phyloP scores from a whole-genome alignment of 2,329 filamentous ascomycete species.

The Cordyceps javanica region DNA sequence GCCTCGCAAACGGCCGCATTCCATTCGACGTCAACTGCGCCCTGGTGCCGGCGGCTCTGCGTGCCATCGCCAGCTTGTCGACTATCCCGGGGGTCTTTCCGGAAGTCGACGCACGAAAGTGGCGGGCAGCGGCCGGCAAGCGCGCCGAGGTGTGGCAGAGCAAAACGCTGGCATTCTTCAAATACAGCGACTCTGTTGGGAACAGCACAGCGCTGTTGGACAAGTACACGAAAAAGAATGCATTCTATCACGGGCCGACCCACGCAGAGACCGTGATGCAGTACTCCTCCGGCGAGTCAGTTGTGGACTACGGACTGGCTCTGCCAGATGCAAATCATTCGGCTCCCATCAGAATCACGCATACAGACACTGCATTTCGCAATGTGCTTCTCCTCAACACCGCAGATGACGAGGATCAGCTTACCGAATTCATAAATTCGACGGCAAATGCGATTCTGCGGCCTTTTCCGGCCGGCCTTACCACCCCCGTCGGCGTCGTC shows the following conservation, averaged over 20 bases:
- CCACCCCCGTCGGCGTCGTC: slow-evolving; percentile 49
- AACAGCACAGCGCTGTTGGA: slow-evolving; percentile 42
- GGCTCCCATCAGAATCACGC: slow-evolving; percentile 49
- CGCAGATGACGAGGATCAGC: slow-evolving; percentile 45
- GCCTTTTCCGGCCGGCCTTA: slow-evolving; percentile 53
- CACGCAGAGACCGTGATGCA: slow-evolving; percentile 32
- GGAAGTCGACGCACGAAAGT: slow-evolving; percentile 33
- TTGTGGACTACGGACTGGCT: slow-evolving; percentile 50
- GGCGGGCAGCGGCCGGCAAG: slow-evolving; percentile 37
- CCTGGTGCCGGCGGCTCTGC: slow-evolving; percentile 54
- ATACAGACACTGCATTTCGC: slow-evolving; percentile 59
- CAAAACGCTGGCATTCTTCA: slow-evolving; percentile 51
- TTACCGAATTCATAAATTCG: slow-evolving; percentile 50
- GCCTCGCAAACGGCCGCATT: slow-evolving; percentile 55
- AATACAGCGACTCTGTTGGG: slow-evolving; percentile 32
- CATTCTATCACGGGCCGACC: slow-evolving; percentile 38
- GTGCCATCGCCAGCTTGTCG: slow-evolving; percentile 49
- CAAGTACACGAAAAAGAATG: slow-evolving; percentile 34
- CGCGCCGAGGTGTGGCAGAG: slow-evolving; percentile 59
- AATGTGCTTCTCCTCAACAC: slow-evolving; percentile 53
- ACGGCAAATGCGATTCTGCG: slow-evolving; percentile 50
- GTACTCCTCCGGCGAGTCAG: slow-evolving; percentile 26
- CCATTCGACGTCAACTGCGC: slow-evolving; percentile 61
- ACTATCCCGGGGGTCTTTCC: slow-evolving; percentile 42
- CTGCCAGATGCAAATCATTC: slow-evolving; percentile 47